phyloP scores from a whole-genome alignment of 169 alveolate species.

The Plasmodium chabaudi region DNA sequence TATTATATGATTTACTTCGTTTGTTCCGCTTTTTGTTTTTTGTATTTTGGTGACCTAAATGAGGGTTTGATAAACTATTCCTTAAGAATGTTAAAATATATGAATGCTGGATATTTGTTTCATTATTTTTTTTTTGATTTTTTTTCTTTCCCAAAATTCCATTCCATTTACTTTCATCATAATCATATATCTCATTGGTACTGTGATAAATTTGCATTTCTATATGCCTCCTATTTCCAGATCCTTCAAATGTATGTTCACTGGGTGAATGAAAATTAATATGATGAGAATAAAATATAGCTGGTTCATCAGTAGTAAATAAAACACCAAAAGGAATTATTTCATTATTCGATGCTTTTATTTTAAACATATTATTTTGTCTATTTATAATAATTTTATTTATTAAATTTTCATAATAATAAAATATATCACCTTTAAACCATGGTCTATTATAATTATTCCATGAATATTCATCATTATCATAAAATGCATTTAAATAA shows the following conservation, averaged over 20 bases:
- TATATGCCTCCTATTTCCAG: slow-evolving; percentile 88
- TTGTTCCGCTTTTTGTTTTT: slow-evolving; percentile 48
- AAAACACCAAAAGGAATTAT: slow-evolving; percentile 85
- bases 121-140: slow-evolving; percentile 1
- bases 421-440: slow-evolving; percentile 88
- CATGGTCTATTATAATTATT: slow-evolving; percentile 77
- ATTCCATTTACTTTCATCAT: slow-evolving; percentile 34
- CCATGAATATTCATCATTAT: slow-evolving; percentile 32
- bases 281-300: slow-evolving; percentile 85
- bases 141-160: background rate
- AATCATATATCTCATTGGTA: slow-evolving; percentile 77
- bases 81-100: slow-evolving; percentile 22
- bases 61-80: slow-evolving; percentile 44
- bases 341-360: slow-evolving; percentile 82
- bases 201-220: slow-evolving; percentile 91
- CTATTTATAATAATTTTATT: slow-evolving; percentile 81
- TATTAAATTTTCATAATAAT: slow-evolving; percentile 82
- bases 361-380: slow-evolving; percentile 84
- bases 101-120: slow-evolving; percentile 21
- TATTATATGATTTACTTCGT: no score
- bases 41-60: slow-evolving; percentile 66
- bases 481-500: slow-evolving; percentile 79
- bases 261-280: slow-evolving; percentile 90
- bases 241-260: slow-evolving; percentile 90
- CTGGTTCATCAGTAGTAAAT: slow-evolving; percentile 88